Conservation (phyloP, 345 rosid genomes). For the Sisymbrium altissimum region DNA sequence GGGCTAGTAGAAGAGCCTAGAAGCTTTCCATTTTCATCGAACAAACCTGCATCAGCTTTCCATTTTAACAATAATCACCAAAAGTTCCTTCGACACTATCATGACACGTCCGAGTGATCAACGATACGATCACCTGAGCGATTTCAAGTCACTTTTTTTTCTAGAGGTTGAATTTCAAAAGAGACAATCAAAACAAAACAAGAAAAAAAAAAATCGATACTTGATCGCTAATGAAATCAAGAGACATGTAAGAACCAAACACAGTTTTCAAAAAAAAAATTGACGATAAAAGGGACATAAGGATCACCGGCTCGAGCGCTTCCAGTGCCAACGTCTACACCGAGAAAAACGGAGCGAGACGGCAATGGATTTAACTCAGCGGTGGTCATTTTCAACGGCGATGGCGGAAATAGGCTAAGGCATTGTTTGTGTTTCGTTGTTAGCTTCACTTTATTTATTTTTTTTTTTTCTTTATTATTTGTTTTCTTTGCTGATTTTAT, state of each 20-base stretch:
- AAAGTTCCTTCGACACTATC: too few species aligned
- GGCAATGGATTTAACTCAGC: conserved; percentile 25
- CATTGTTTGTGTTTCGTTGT: too few species aligned
- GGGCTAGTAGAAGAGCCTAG: conserved; percentile 83
- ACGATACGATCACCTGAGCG: not conserved
- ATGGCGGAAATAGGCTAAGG: not conserved
- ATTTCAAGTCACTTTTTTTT: not conserved
- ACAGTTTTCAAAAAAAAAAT: not conserved
- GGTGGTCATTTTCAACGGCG: conserved; percentile 41
- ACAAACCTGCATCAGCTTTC: conserved; percentile 53
- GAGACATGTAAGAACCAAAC: too few species aligned
- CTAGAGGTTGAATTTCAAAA: not conserved
- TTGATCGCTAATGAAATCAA: too few species aligned
- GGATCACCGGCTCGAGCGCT: conserved; percentile 90
- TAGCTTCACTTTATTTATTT: too few species aligned
- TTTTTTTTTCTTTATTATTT: not conserved
- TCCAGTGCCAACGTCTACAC: conserved; percentile 96
- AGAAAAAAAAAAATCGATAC: too few species aligned
- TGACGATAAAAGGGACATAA: not conserved
- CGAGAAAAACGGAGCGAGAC: conserved; percentile 62
- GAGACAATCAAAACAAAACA: not conserved
- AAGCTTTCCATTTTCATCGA: conserved; percentile 83
- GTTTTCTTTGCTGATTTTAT: not conserved
- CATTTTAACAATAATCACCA: not conserved
- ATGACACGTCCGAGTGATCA: not conserved